phyloP scores from a whole-genome alignment of 805 yeast species.

The Candida vartiovaarae region DNA sequence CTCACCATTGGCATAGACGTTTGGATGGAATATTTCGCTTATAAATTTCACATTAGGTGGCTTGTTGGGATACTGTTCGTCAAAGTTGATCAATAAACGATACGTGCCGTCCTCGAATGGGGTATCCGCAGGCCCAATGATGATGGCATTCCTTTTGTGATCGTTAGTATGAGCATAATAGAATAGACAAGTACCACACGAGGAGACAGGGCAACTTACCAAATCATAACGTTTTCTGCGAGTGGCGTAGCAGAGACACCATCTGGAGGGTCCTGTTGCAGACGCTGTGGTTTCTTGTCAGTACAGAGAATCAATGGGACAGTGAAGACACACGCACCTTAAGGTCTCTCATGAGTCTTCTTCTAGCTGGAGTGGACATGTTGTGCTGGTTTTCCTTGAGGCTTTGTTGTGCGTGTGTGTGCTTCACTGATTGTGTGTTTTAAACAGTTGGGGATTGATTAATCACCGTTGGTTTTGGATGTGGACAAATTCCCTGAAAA shows the following conservation, averaged over 20 bases:
- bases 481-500: too few relatives aligned
- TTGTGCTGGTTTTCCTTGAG: not conserved
- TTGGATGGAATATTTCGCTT: conserved; percentile 96
- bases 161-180: conserved; percentile 5
- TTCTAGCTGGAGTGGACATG: conserved; percentile 98
- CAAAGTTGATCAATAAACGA: conserved; percentile 77
- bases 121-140: conserved; percentile 95
- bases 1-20: conserved; percentile 93
- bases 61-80: conserved; percentile 95
- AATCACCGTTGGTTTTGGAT: too few relatives aligned
- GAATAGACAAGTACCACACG: too few relatives aligned
- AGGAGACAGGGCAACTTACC: conserved; percentile 27
- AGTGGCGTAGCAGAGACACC: conserved; percentile 97
- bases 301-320: not conserved
- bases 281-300: conserved; percentile 38
- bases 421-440: too few relatives aligned
- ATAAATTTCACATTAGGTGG: conserved; percentile 91
- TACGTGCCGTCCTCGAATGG: conserved; percentile 99
- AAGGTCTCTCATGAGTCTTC: conserved; percentile 97
- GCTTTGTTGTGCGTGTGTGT: too few relatives aligned
- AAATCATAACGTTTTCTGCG: conserved; percentile 94
- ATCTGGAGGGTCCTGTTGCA: conserved; percentile 97
- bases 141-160: conserved; percentile 69
- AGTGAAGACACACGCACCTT: conserved; percentile 42
- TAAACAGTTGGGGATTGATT: too few relatives aligned